phyloP scores from a whole-genome alignment of 2,329 filamentous ascomycete species.

The Colletotrichum caudatum region DNA sequence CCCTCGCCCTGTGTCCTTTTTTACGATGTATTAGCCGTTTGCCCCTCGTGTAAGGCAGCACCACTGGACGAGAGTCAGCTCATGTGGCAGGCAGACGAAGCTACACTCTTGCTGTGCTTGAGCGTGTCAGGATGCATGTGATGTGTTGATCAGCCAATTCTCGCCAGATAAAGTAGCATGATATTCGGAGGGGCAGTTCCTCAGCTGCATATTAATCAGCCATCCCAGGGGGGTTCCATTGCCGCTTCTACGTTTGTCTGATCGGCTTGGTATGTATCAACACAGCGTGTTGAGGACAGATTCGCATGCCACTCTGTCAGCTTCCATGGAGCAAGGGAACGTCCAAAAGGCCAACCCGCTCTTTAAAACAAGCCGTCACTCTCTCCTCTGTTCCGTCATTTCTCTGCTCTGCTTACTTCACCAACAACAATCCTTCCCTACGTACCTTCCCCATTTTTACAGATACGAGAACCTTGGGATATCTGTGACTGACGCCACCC shows the following conservation, averaged over 20 bases:
- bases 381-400: slow-evolving; percentile 1
- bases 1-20: background rate
- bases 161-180: slow-evolving; percentile 40
- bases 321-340: slow-evolving; percentile 15
- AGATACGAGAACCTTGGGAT: slow-evolving; percentile 2
- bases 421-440: background rate
- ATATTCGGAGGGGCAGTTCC: background rate
- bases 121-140: slow-evolving; percentile 14
- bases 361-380: background rate
- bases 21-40: background rate
- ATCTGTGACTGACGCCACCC: slow-evolving; percentile 6
- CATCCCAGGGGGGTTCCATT: slow-evolving; percentile 17
- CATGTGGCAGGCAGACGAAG: background rate
- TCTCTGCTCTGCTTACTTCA: slow-evolving; percentile 5
- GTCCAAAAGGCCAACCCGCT: slow-evolving; percentile 27
- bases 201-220: slow-evolving; percentile 35
- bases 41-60: slow-evolving; percentile 16
- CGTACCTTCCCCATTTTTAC: slow-evolving; percentile 7
- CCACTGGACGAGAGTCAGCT: background rate
- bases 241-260: slow-evolving; percentile 17
- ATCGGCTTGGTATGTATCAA: background rate
- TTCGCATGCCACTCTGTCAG: slow-evolving; percentile 29
- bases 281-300: slow-evolving; percentile 32
- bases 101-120: slow-evolving; percentile 2
- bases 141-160: slow-evolving; percentile 37